Base-by-base conservation (phyloP, 2,329 filamentous ascomycete species). In the Coniochaeta ligniaria region DNA sequence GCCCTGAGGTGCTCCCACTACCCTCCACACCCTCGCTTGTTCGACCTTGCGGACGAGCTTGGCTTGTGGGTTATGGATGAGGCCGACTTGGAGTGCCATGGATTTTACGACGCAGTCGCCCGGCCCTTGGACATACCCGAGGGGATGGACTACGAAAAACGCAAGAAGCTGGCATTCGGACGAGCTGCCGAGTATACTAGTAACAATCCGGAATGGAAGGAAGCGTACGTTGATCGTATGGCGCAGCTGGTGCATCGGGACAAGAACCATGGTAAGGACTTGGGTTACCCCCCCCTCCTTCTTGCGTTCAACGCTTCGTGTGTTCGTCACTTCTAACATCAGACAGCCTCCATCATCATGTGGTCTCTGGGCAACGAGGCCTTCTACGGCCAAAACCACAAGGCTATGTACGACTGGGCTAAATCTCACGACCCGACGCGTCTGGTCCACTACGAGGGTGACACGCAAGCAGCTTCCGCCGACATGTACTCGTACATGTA, bases 301-400 rank as follows among this genome's bases (percentile, higher is more conserved):
- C 38, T 9, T 36, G 6, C 12, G 8, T 14, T 36, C 8, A 5
- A 7, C 6, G 7, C 35, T 11, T 36, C 35, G 17, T 41, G 9
- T n/a, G 38, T n/a, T 20, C 4, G 38, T n/a, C 38, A 20, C 38
- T n/a, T 41, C 38, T 41, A 41, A 41, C 38, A 20, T n/a, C 17
- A n/a, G 4, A 9, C 43, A 47, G 72, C 88, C 0, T 86, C 80
- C n/a, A 78, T 91, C 57, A 84, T 91, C 57, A 82, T 90, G 47
- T 91, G 89, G 89, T 88, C 84, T 55, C 76, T 91, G 0, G 89
- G 88, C 0, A 91, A 91, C 66, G 88, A 91, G 68, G 83, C 87
- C 0, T 91, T 89, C 68, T 90, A 89, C 66, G 88, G 88, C 0
- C 74, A 76, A 9, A 91, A 91, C 67, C 85, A 88, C 67, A 78